Evolutionary conservation across 768 basidiomycete genomes (phyloP).

Genomic region (Crepidotus variabilis): DNA sequence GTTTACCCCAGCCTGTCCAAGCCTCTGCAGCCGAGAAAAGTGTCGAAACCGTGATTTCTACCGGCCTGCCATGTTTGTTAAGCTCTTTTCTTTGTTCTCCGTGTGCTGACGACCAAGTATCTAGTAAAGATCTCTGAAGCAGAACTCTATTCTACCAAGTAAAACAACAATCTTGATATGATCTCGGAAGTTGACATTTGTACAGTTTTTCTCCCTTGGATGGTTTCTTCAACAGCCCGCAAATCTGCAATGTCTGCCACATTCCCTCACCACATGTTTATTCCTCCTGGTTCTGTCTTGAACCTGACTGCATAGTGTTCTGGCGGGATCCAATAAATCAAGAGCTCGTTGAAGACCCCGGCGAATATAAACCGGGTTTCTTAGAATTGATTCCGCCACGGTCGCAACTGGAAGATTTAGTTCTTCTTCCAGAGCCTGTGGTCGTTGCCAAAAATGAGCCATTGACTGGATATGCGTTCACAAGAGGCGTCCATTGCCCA

Average conservation of each 20-base stretch:
- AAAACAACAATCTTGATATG: not conserved
- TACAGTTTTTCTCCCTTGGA: not conserved
- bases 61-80: no score
- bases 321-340: constrained; percentile 34
- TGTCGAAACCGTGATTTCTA: no score
- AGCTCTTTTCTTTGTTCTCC: no score
- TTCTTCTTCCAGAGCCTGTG: constrained; percentile 27
- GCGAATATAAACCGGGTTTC: constrained; percentile 49
- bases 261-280: constrained; percentile 51
- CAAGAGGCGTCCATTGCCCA: constrained; percentile 66
- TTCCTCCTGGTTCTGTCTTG: constrained; percentile 59
- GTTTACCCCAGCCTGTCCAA: no score
- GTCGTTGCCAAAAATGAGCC: constrained; percentile 26
- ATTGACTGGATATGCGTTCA: constrained; percentile 52
- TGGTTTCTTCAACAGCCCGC: not conserved
- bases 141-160: not conserved
- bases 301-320: constrained; percentile 52
- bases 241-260: constrained; percentile 40
- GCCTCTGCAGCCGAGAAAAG: no score
- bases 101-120: not conserved
- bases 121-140: not conserved
- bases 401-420: constrained; percentile 24
- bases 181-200: not conserved
- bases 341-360: constrained; percentile 23
- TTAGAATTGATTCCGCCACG: constrained; percentile 27